These are phyloP conservation scores for Nicotiana tomentosiformis DNA, from an alignment of 257 asterid species.

Conservation along the genomic window DNA sequence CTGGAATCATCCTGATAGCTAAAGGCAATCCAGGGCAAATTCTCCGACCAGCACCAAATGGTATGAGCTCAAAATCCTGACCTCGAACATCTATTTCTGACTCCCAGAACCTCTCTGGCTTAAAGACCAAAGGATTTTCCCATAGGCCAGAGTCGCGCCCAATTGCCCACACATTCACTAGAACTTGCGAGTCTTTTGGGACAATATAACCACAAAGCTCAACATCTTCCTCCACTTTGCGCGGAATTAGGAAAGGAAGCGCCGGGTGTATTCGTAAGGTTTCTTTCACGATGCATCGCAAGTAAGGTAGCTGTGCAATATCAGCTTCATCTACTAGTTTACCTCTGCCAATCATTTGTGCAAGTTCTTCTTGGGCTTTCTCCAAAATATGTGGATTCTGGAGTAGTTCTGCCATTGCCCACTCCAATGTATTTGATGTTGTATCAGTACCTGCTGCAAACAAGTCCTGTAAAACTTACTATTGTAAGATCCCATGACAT, in stretches of 20 bases:
- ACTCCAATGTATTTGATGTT: conserved; percentile 19
- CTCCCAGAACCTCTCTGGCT: conserved; percentile 23
- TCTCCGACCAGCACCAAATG: conserved; percentile 30
- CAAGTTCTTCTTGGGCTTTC: conserved; percentile 25
- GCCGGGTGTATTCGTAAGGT: conserved; percentile 23
- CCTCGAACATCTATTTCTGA: conserved; percentile 22
- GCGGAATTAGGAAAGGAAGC: conserved; percentile 22
- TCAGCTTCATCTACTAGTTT: conserved; percentile 20
- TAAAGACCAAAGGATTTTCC: conserved; percentile 15
- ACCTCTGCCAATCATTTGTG: conserved; percentile 18
- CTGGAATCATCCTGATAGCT: conserved; percentile 19
- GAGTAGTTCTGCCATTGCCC: conserved; percentile 29
- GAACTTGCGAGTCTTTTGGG: conserved; percentile 18
- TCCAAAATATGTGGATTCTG: conserved; percentile 17
- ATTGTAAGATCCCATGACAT: background rate
- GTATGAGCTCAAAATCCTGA: conserved; percentile 24
- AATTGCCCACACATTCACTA: conserved; percentile 27
- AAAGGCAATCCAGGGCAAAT: conserved; percentile 28
- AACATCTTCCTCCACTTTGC: conserved; percentile 11
- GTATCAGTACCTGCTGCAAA: conserved; percentile 31
- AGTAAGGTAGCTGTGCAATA: conserved; percentile 11
- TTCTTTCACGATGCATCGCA: conserved; percentile 20
- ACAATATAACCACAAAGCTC: conserved; percentile 16
- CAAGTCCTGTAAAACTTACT: conserved; percentile 19
- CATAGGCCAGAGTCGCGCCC: conserved; percentile 17